phyloP scores from a whole-genome alignment of 306 rosid species.

The Sicyos baderoa region DNA sequence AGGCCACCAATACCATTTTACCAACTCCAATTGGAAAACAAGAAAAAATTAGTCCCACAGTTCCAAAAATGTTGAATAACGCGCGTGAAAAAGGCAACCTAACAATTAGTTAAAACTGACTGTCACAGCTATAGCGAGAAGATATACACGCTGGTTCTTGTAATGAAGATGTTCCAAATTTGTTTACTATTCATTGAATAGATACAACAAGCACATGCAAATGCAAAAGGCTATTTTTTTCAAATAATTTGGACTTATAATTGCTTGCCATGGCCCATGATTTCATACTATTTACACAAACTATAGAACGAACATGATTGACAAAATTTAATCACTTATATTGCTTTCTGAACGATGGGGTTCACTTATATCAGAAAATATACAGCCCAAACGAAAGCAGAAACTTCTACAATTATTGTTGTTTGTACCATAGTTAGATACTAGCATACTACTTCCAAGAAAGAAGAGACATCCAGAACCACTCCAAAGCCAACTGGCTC shows the following conservation, averaged over 20 bases:
- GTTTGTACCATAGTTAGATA: conserved; percentile 5
- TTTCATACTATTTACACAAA: background rate
- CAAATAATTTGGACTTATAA: background rate
- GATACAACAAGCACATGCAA: background rate
- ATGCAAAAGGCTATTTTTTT: conserved; percentile 6
- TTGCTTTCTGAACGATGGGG: background rate
- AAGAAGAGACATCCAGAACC: conserved; percentile 13
- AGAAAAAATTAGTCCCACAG: no score
- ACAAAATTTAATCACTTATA: background rate
- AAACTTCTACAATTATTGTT: conserved; percentile 13
- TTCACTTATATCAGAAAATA: background rate
- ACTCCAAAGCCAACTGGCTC: conserved; percentile 14
- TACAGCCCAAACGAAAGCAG: conserved; percentile 8
- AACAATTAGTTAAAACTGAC: no score
- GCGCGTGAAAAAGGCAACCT: no score
- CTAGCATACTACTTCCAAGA: conserved; percentile 1
- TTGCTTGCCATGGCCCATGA: background rate
- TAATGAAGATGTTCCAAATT: background rate
- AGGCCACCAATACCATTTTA: no score
- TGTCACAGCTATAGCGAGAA: no score
- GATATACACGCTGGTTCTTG: no score
- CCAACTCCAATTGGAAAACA: no score
- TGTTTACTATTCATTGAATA: background rate
- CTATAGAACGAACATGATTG: background rate
- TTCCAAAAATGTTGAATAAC: no score